Evolutionary conservation across 2,329 filamentous ascomycete species (phyloP).

Genomic region (Fusarium robinianum): DNA sequence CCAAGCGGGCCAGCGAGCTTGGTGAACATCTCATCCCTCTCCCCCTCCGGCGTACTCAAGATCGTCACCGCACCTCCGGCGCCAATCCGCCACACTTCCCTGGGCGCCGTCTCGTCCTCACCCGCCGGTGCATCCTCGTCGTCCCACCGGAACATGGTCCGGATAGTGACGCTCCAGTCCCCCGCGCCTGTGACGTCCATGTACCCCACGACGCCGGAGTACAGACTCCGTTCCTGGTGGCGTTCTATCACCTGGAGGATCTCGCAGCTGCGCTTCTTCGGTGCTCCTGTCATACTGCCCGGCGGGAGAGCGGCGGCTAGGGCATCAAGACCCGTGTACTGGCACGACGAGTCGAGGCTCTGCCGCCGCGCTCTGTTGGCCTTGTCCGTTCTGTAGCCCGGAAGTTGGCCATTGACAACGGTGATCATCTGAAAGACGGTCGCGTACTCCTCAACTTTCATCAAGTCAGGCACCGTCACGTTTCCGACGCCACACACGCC

Average conservation of each 20-base stretch:
- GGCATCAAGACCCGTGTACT: slow-evolving; percentile 71
- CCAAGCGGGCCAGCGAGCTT: slow-evolving; percentile 67
- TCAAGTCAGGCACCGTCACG: slow-evolving; percentile 76
- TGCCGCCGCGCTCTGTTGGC: slow-evolving; percentile 9
- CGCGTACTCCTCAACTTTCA: slow-evolving; percentile 88
- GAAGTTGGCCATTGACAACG: slow-evolving; percentile 74
- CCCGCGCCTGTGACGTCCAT: slow-evolving; percentile 83
- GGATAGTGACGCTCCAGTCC: slow-evolving; percentile 90
- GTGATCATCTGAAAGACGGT: slow-evolving; percentile 92
- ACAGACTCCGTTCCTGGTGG: slow-evolving; percentile 69
- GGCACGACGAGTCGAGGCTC: slow-evolving; percentile 11
- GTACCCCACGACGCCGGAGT: slow-evolving; percentile 89
- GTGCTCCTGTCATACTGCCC: slow-evolving; percentile 95
- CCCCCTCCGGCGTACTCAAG: slow-evolving; percentile 76
- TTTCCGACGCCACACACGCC: slow-evolving; percentile 76
- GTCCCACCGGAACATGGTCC: slow-evolving; percentile 76
- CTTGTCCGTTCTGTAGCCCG: slow-evolving; percentile 31
- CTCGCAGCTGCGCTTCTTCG: slow-evolving; percentile 90
- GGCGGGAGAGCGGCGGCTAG: slow-evolving; percentile 80
- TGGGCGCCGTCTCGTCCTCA: slow-evolving; percentile 38
- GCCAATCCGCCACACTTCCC: slow-evolving; percentile 78
- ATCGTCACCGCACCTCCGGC: slow-evolving; percentile 90
- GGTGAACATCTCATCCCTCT: slow-evolving; percentile 89
- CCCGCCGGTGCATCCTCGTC: slow-evolving; percentile 52
- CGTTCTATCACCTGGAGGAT: slow-evolving; percentile 72